Conservation (phyloP, 768 basidiomycete species). For the Kondoa malvinella region DNA sequence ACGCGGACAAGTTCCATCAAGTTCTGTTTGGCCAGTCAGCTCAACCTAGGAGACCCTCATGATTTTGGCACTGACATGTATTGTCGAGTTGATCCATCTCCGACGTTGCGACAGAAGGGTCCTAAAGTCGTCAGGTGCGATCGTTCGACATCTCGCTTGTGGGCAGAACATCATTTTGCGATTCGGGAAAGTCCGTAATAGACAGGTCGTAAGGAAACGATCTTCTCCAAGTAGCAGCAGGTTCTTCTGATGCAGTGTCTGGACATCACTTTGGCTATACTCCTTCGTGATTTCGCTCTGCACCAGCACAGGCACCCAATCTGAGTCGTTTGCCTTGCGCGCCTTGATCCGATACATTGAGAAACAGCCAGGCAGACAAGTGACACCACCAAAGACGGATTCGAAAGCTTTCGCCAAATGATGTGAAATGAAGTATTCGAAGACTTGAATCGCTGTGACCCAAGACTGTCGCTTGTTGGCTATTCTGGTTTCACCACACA, state of each 20-base stretch:
- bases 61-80: slow-evolving; percentile 98
- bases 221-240: slow-evolving; percentile 90
- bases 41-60: slow-evolving; percentile 90
- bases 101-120: slow-evolving; percentile 89
- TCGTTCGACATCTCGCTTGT: slow-evolving; percentile 81
- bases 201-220: slow-evolving; percentile 91
- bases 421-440: slow-evolving; percentile 97
- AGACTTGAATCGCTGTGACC: slow-evolving; percentile 97
- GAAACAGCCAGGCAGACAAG: slow-evolving; percentile 98
- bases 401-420: slow-evolving; percentile 97
- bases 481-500: slow-evolving; percentile 95
- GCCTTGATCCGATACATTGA: slow-evolving; percentile 98
- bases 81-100: slow-evolving; percentile 98
- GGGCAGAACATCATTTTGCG: slow-evolving; percentile 99
- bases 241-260: slow-evolving; percentile 94
- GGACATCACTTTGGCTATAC: slow-evolving; percentile 85
- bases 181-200: slow-evolving; percentile 91
- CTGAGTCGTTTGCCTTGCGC: slow-evolving; percentile 66
- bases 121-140: slow-evolving; percentile 87
- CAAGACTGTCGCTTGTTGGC: slow-evolving; percentile 96
- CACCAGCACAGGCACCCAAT: slow-evolving; percentile 92
- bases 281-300: slow-evolving; percentile 95
- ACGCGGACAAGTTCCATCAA: slow-evolving; percentile 97
- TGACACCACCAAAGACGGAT: slow-evolving; percentile 97
- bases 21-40: slow-evolving; percentile 84